phyloP scores from a whole-genome alignment of 148 eudicot species.

The Fallopia convolvulus region DNA sequence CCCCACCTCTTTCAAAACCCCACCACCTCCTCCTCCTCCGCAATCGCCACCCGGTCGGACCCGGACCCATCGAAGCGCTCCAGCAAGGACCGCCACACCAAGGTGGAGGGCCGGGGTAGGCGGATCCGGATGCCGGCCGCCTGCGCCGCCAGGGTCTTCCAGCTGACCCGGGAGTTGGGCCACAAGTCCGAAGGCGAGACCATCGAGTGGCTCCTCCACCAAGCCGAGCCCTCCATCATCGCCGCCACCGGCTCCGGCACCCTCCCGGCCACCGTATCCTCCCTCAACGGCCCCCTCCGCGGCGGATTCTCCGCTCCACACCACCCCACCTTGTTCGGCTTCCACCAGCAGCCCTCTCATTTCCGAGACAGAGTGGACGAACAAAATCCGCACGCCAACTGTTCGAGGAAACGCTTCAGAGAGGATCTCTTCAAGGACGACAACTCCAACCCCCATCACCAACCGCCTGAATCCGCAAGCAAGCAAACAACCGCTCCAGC shows the following conservation, averaged over 20 bases:
- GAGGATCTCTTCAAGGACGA: slow-evolving; percentile 10
- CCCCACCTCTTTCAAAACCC: background rate
- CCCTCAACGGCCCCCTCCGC: background rate
- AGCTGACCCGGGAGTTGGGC: slow-evolving; percentile 2
- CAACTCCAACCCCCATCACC: background rate
- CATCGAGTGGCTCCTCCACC: slow-evolving; percentile 7
- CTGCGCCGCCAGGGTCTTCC: slow-evolving; percentile 8
- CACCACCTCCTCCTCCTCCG: background rate
- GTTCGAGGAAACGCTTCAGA: background rate
- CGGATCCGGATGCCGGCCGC: slow-evolving; percentile 12
- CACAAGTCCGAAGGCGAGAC: slow-evolving; percentile 6
- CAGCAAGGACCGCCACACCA: slow-evolving; percentile 3
- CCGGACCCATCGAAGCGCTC: background rate
- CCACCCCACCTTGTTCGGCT: background rate
- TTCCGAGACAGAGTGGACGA: background rate
- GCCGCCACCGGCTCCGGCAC: slow-evolving; percentile 4
- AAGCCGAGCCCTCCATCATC: background rate
- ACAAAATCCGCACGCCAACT: background rate
- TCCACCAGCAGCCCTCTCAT: background rate
- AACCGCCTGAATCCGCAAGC: background rate
- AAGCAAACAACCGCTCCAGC: background rate
- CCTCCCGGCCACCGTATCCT: background rate
- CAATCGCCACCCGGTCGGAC: background rate
- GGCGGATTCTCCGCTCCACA: background rate
- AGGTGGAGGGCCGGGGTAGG: background rate